Evolutionary conservation across 495 filamentous ascomycete species (phyloP).

Genomic region (Lasiosphaeria ovina): DNA sequence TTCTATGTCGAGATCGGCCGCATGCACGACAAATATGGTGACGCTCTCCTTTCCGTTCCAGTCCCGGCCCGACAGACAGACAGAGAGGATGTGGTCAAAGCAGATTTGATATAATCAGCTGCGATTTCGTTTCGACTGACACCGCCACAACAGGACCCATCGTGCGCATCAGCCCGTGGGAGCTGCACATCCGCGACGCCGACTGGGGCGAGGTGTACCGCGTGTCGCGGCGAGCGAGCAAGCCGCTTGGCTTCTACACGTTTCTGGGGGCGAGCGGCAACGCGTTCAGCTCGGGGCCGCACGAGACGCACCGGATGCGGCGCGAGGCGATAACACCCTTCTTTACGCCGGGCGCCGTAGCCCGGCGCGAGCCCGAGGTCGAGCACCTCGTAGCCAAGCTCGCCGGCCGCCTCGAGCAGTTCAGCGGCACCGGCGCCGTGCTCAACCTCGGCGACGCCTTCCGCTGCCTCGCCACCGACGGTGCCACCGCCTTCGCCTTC

Average conservation of each 20-base stretch:
- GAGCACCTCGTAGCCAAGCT: slow-evolving; percentile 25
- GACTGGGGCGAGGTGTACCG: slow-evolving; percentile 29
- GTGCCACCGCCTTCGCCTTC: slow-evolving; percentile 35
- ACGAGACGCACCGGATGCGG: slow-evolving; percentile 36
- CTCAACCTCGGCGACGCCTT: slow-evolving; percentile 34
- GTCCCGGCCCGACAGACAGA: background rate
- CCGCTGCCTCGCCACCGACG: slow-evolving; percentile 36
- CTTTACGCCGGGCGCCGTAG: slow-evolving; percentile 32
- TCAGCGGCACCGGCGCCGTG: slow-evolving; percentile 12
- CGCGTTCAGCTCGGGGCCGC: slow-evolving; percentile 28
- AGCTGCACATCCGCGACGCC: slow-evolving; percentile 39
- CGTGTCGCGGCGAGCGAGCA: slow-evolving; percentile 30
- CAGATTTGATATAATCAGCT: background rate
- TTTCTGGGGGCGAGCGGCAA: slow-evolving; percentile 31
- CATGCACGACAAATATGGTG: slow-evolving; percentile 13
- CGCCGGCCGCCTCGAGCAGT: slow-evolving; percentile 19
- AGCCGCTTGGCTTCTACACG: slow-evolving; percentile 38
- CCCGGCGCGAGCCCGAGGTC: slow-evolving; percentile 29
- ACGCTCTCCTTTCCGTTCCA: background rate
- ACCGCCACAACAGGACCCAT: slow-evolving; percentile 42
- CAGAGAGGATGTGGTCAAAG: background rate
- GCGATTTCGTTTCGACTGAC: background rate
- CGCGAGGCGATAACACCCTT: slow-evolving; percentile 31
- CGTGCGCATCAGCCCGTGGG: slow-evolving; percentile 52
- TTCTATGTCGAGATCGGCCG: slow-evolving; percentile 3